Evolutionary conservation across 345 rosid genomes (phyloP), one percentile per base, ranked within the genome.

Genomic region (Hibiscus mutabilis): DNA sequence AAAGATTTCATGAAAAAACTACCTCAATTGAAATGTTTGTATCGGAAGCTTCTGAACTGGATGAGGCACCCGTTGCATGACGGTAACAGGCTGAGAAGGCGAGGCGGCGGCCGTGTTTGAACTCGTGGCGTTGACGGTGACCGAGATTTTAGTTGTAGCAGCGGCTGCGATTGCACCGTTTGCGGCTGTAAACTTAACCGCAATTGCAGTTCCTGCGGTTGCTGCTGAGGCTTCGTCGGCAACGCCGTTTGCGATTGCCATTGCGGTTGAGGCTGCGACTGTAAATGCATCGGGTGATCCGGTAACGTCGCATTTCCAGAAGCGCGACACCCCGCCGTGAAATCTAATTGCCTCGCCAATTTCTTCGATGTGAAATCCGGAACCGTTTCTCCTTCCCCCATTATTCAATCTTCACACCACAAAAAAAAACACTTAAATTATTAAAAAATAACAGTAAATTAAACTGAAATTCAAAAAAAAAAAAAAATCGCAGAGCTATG

Each of bases 301-400:
- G 70, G 56, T 12, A 74, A 49, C 42, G 62, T 67, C 52, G 66
- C 78, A 72, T 77, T 68, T 52, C 72, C 80, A 44, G 87, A 51
- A 22, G 85, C 67, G 44, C 78, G 74, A 62, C 79, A 75, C 21
- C 11, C 37, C 42, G 72, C 63, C 3, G 79, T 80, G 82, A 83
- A 82, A 86, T 87, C 91, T 73, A 83, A 79, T 71, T 84, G 89
- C 63, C 84, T 84, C 63, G 84, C 85, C 59, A 82, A 42, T 64
- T 79, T 77, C 75, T 83, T 86, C 19, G 77, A 82, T 37, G 78
- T 75, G 25, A 76, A 83, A 76, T 72, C 84, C 61, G 83, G 70
- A 76, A 79, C 77, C 15, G 79, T 69, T 66, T 85, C 84, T 60
- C 76, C 71, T 66, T 85, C 78, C 73, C 81, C 87, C 88, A 89